Base-by-base conservation (phyloP, 2,329 filamentous ascomycete species). In the Nothomitra cinnamomea region DNA sequence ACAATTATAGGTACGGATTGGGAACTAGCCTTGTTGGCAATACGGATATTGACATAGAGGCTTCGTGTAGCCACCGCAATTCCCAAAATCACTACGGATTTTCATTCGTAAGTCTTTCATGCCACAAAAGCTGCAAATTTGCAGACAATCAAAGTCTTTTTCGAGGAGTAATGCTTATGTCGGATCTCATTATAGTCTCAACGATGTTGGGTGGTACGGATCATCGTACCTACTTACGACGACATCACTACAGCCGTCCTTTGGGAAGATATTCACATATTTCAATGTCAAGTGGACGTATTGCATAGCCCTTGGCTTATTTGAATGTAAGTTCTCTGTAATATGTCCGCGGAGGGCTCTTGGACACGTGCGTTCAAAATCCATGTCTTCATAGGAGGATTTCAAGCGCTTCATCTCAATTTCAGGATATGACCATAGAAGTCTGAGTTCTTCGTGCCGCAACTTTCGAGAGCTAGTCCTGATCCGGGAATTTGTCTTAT, bases 241-340 rank as follows among this genome's bases (percentile, higher is more conserved):
- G 5, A 67, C 65, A 38, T 61, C 66, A 1, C 57, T 68, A 0
- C 71, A 73, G 54, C 71, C 71, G 3, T 69, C 69, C 1, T 74
- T 68, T 42, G 74, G 70, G 24, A 74, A 74, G 64, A 77, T 82
- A 1, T 84, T 78, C 6, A 80, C 76, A 51, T 76, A 74, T 62
- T 79, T 78, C 58, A 65, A 70, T 12, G 68, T 78, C 55, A 74
- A 73, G 58, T 73, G 66, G 51, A 69, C 68, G 1, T 80, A 74
- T 60, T 65, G 79, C 3, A 63, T 67, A 54, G 63, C 70, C 43
- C 66, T 80, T 25, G n/a, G 66, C 1, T 59, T 71, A 19, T 72
- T 72, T 56, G 68, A 71, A 45, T 17, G 36, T 36, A 28, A 19
- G 51, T 19, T 19, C 36, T 49, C 10, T 48, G 49, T 24, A 8